A percentile compares a stretch with the other conserved stretches of the same genome.
Conservation (phyloP, 2,329 filamentous ascomycete species). For the Aureobasidium sp. region DNA sequence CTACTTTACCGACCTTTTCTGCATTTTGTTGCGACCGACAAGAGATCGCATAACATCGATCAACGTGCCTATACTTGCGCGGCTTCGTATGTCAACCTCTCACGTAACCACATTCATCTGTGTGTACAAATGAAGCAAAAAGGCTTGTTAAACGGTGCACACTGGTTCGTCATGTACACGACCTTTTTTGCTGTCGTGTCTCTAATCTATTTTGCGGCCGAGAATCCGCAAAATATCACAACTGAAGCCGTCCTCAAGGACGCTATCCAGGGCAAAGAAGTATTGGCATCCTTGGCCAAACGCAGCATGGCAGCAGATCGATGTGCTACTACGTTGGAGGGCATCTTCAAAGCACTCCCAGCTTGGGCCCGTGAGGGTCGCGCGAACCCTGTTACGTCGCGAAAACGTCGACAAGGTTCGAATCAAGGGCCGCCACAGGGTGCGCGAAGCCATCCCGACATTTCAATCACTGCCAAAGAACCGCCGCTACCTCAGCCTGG, state of each 20-base stretch:
- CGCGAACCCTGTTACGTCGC: constrained; percentile 34
- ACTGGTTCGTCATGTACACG: constrained; percentile 82
- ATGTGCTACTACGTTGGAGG: constrained; percentile 70
- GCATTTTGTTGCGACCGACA: constrained; percentile 66
- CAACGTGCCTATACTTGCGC: constrained; percentile 72
- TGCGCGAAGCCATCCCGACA: constrained; percentile 17
- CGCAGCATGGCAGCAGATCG: constrained; percentile 84
- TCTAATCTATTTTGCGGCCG: constrained; percentile 70
- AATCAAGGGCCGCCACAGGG: neutral
- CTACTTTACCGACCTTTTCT: constrained; percentile 77
- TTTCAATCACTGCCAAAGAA: constrained; percentile 11
- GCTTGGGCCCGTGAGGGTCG: constrained; percentile 44
- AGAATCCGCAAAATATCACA: constrained; percentile 69
- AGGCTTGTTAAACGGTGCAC: constrained; percentile 68
- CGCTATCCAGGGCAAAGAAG: constrained; percentile 75
- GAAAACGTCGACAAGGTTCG: constrained; percentile 40
- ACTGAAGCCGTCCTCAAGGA: constrained; percentile 77
- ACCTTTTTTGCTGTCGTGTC: constrained; percentile 77
- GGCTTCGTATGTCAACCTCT: constrained; percentile 58
- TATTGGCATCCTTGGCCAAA: constrained; percentile 69
- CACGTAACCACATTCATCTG: constrained; percentile 71
- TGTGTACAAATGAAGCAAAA: constrained; percentile 70
- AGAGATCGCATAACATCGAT: constrained; percentile 51
- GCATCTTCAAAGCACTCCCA: constrained; percentile 77
- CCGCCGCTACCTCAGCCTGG: neutral